Evolutionary conservation across 2,329 filamentous ascomycete species (phyloP), one percentile per base, ranked within the genome.

Genomic region (Fusarium globosum): DNA sequence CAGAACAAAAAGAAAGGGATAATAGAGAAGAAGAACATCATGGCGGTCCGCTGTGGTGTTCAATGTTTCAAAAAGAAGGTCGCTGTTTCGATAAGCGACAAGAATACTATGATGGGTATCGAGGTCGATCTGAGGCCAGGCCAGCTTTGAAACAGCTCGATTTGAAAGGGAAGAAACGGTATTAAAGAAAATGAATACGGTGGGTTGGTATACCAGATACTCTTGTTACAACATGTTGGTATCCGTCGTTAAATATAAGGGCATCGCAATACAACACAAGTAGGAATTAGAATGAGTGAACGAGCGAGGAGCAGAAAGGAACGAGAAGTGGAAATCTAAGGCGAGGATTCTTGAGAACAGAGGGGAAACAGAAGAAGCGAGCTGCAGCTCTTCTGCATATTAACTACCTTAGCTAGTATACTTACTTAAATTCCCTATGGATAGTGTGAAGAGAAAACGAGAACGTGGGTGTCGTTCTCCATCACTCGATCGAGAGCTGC

Each of bases 71-170:
- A 43, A 56, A 52, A 26, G 26, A n/a, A 38, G 28, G 16, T 71
- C 38, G 42, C 21, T 23, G 61, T 63, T 62, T 74, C 26, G 55
- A 39, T 63, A 60, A 53, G 56, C 43, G 51, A 43, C 11, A 30
- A 30, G n/a, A n/a, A 58, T 26, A 28, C 28, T 36, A 48, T 30
- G 36, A 48, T 48, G 26, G 35, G 42, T 67, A 43, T 43, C 41
- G 46, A 61, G 45, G 46, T 63, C 41, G n/a, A 61, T 59, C 15
- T n/a, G 55, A 67, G 63, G 65, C 61, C 72, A 75, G 74, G 51
- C 74, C 72, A 57, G 66, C 72, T 73, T 49, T 73, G 74, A 65
- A 69, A 75, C 72, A 57, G 38, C 45, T 72, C 52, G 28, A 42
- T 28, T 49, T 53, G 42, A 26, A 49, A 38, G 28, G 48, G 46